These are phyloP conservation scores for Zygosaccharomyces bisporus DNA, from an alignment of 805 yeast species.

Conservation along the genomic window DNA sequence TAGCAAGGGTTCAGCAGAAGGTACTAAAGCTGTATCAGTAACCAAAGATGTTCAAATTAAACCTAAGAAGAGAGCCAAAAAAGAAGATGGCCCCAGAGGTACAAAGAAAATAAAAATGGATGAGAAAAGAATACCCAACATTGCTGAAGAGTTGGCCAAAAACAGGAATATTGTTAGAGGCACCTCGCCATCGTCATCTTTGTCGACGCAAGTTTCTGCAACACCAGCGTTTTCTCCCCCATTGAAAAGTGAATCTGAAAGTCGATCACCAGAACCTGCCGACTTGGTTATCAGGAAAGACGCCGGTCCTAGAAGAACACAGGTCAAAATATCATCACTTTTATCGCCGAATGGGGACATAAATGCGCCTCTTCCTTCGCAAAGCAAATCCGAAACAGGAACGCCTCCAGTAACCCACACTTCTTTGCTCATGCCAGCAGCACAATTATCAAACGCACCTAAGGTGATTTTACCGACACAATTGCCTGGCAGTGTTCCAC, in stretches of 20 bases:
- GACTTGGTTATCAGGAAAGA: slow-evolving; percentile 1
- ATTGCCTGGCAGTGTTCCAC: slow-evolving; percentile 9
- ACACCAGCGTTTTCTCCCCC: slow-evolving; percentile 3
- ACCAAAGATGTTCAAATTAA: slow-evolving; percentile 4
- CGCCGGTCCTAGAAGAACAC: slow-evolving; percentile 10
- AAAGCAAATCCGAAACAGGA: slow-evolving; percentile 3
- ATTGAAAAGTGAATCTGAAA: slow-evolving; percentile 14
- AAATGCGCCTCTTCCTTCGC: not conserved
- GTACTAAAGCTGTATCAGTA: not conserved
- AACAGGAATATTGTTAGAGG: slow-evolving; percentile 28
- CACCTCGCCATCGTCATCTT: slow-evolving; percentile 15
- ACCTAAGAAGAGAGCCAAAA: slow-evolving; percentile 11
- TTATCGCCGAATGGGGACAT: slow-evolving; percentile 14
- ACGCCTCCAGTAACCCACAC: not conserved
- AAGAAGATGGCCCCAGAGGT: slow-evolving; percentile 8
- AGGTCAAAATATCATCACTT: slow-evolving; percentile 22
- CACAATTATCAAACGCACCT: slow-evolving; percentile 12
- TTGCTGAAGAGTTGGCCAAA: slow-evolving; percentile 34
- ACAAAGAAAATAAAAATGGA: slow-evolving; percentile 12
- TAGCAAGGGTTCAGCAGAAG: not conserved
- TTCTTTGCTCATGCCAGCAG: slow-evolving; percentile 1
- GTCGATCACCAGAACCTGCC: slow-evolving; percentile 3
- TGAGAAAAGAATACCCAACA: slow-evolving; percentile 24
- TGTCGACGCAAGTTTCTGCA: slow-evolving; percentile 14
- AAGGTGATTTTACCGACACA: slow-evolving; percentile 28